These are phyloP conservation scores for Penicillium silybi DNA, from an alignment of 495 filamentous ascomycete species.

Conservation along the genomic window DNA sequence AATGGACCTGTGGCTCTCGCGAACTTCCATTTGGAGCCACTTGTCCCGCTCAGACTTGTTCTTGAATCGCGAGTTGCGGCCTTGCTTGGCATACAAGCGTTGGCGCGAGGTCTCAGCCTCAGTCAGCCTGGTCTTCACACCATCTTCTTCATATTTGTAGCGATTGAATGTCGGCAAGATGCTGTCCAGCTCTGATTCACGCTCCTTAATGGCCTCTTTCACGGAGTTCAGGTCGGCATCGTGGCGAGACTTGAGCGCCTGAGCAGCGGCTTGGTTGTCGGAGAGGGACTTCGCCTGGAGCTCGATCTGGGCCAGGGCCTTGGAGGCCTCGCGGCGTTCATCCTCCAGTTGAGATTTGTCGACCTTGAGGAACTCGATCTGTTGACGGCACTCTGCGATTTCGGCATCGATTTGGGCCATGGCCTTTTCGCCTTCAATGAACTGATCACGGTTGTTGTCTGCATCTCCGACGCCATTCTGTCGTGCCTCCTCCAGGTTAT, in stretches of 20 bases:
- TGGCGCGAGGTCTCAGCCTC: slow-evolving; percentile 71
- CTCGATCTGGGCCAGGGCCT: slow-evolving; percentile 76
- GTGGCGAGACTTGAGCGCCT: slow-evolving; percentile 64
- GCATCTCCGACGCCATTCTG: slow-evolving; percentile 77
- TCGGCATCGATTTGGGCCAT: slow-evolving; percentile 71
- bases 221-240: slow-evolving; percentile 71
- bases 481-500: slow-evolving; percentile 76
- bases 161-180: slow-evolving; percentile 71
- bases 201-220: slow-evolving; percentile 66
- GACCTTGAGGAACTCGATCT: slow-evolving; percentile 80
- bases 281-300: slow-evolving; percentile 74
- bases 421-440: slow-evolving; percentile 75
- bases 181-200: slow-evolving; percentile 69
- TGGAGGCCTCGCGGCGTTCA: slow-evolving; percentile 76
- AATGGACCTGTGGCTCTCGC: slow-evolving; percentile 71
- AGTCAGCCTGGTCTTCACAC: slow-evolving; percentile 64
- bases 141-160: slow-evolving; percentile 67
- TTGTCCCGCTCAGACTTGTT: slow-evolving; percentile 84
- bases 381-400: slow-evolving; percentile 72
- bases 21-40: slow-evolving; percentile 75
- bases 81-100: slow-evolving; percentile 90
- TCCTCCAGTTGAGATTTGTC: slow-evolving; percentile 86
- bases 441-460: slow-evolving; percentile 73
- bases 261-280: slow-evolving; percentile 74
- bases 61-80: slow-evolving; percentile 81